Conservation (phyloP, 2,329 filamentous ascomycete genomes). For the Aspergillus sp. region DNA sequence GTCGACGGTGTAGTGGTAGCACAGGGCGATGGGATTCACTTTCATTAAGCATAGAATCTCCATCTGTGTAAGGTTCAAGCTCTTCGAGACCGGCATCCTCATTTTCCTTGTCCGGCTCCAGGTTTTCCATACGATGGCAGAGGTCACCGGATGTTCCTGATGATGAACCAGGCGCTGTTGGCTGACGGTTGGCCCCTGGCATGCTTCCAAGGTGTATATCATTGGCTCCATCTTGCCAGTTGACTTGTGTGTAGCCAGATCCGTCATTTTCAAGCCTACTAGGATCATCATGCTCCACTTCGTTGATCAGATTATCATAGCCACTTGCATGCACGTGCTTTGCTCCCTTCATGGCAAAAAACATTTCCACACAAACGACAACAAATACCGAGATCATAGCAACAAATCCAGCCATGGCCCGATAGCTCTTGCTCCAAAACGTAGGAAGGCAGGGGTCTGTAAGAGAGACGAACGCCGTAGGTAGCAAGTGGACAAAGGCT, state of each 20-base stretch:
- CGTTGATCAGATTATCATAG: constrained; percentile 41
- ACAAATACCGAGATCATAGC: constrained; percentile 75
- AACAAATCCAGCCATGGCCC: constrained; percentile 70
- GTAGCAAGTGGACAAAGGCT: constrained; percentile 55
- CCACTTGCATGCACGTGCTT: constrained; percentile 52
- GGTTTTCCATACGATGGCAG: constrained; percentile 12
- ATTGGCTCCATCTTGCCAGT: constrained; percentile 12
- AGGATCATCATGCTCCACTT: constrained; percentile 15
- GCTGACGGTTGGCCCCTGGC: constrained; percentile 4
- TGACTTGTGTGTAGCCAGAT: constrained; percentile 16
- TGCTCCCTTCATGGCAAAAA: constrained; percentile 66
- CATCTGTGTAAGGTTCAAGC: constrained; percentile 24
- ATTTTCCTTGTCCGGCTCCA: constrained; percentile 44
- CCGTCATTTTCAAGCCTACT: constrained; percentile 12
- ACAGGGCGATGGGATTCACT: constrained; percentile 8
- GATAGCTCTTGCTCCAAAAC: constrained; percentile 74
- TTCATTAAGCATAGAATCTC: constrained; percentile 10
- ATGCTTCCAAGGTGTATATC: constrained; percentile 17
- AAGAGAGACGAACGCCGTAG: constrained; percentile 55
- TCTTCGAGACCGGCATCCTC: constrained; percentile 55
- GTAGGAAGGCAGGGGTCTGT: constrained; percentile 62
- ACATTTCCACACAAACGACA: constrained; percentile 82
- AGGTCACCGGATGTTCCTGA: constrained; percentile 12
- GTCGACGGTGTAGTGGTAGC: constrained; percentile 13
- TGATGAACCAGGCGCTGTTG: constrained; percentile 3